Evolutionary conservation across 345 rosid species (phyloP).

Genomic region (Turritis glabra): DNA sequence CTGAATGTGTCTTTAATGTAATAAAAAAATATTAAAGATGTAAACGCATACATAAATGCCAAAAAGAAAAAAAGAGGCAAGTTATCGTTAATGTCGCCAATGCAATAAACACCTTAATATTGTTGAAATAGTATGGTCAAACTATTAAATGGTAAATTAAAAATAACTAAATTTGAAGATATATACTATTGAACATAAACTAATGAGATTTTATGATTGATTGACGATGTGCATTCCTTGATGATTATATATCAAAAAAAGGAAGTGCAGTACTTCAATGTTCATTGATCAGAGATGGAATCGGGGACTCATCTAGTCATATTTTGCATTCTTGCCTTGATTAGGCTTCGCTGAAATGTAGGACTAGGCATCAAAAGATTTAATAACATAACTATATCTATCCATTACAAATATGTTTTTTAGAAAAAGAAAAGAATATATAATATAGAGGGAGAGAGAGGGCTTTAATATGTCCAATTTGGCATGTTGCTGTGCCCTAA

Average conservation of each 20-base stretch:
- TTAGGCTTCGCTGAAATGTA: constrained; percentile 11
- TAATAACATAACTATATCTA: not conserved
- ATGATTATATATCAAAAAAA: not conserved
- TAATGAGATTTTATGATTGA: not conserved
- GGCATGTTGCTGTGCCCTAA: constrained; percentile 39
- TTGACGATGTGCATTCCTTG: not conserved
- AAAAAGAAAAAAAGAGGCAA: not conserved
- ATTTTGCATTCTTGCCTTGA: not conserved
- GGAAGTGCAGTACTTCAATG: not conserved
- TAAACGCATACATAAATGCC: not conserved
- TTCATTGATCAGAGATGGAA: constrained; percentile 1
- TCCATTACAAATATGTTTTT: not conserved
- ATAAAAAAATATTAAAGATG: not conserved
- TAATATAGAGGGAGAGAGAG: not conserved
- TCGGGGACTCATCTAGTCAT: not conserved
- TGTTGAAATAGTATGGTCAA: constrained; percentile 17
- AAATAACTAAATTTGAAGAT: not conserved
- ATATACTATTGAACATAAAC: not conserved
- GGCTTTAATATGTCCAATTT: constrained; percentile 7
- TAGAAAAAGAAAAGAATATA: not conserved
- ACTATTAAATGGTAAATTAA: not conserved
- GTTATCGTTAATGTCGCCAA: not conserved
- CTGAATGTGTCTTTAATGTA: not conserved
- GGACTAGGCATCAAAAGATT: not conserved
- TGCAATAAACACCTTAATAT: not conserved